These are phyloP conservation scores for Carex parvula DNA, from an alignment of 176 grass and related monocot species.

Conservation along the genomic window DNA sequence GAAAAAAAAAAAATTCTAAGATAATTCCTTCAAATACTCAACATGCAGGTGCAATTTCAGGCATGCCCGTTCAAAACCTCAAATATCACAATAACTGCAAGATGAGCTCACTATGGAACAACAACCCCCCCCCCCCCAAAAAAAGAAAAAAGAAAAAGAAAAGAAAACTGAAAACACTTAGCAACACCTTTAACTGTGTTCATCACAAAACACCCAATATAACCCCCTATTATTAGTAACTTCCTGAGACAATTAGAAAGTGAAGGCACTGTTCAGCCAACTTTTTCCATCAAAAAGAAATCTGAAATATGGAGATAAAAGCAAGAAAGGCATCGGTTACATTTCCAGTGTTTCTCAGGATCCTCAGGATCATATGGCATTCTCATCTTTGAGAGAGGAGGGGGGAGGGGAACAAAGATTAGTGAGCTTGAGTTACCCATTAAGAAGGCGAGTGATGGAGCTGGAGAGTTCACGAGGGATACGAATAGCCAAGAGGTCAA, in stretches of 20 bases:
- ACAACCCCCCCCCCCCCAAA: neutral
- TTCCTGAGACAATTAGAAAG: neutral
- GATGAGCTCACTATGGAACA: neutral
- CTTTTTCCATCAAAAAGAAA: neutral
- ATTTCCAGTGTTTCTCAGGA: neutral
- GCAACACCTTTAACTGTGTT: neutral
- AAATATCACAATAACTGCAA: neutral
- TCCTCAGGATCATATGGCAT: neutral
- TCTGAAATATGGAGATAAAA: neutral
- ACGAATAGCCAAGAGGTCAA: slow-evolving; percentile 64
- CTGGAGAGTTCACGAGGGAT: slow-evolving; percentile 65
- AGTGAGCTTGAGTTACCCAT: slow-evolving; percentile 41
- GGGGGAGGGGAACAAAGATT: too few relatives aligned
- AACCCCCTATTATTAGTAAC: neutral
- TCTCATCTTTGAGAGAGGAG: neutral
- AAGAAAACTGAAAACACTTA: neutral
- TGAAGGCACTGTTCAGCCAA: neutral
- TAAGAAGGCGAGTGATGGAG: slow-evolving; percentile 57
- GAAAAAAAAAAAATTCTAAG: neutral
- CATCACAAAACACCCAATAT: neutral
- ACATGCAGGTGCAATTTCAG: neutral
- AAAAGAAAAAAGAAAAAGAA: too few relatives aligned
- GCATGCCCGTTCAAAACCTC: neutral
- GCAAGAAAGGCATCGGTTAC: neutral
- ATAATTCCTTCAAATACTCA: neutral